Percentiles rank a stretch among this genome's conserved stretches.
These are phyloP conservation scores for Penstemon barbatus DNA, from an alignment of 257 asterid species.

Conservation along the genomic window DNA sequence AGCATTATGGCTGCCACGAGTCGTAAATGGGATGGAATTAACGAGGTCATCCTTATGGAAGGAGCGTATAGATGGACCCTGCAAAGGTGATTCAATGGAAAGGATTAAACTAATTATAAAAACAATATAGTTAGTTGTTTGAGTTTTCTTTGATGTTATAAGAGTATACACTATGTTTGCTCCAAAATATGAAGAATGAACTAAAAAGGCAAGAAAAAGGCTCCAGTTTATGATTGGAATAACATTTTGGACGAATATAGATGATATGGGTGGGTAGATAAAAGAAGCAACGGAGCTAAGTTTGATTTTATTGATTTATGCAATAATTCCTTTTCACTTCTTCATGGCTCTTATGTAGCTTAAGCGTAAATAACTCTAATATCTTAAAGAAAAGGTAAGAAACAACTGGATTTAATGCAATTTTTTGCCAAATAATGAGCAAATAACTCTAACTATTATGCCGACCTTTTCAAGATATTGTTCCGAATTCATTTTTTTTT, in stretches of 20 bases:
- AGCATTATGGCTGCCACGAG: constrained; percentile 56
- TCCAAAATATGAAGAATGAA: not conserved
- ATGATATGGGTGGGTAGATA: too few relatives aligned
- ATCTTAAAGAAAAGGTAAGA: too few relatives aligned
- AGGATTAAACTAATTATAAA: not conserved
- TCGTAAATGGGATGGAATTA: constrained; percentile 27
- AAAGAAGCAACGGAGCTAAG: too few relatives aligned
- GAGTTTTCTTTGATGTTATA: not conserved
- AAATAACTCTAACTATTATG: too few relatives aligned
- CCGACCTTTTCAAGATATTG: not conserved
- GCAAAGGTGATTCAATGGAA: constrained; percentile 31
- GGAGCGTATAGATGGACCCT: constrained; percentile 54
- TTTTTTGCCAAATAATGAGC: too few relatives aligned
- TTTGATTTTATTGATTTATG: too few relatives aligned
- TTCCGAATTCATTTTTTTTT: not conserved
- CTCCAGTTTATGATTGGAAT: not conserved
- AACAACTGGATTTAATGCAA: too few relatives aligned
- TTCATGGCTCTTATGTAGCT: too few relatives aligned
- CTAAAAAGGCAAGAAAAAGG: not conserved
- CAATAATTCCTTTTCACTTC: too few relatives aligned
- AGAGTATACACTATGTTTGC: not conserved
- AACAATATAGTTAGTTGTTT: too few relatives aligned
- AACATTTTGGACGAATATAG: constrained; percentile 4
- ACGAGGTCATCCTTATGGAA: constrained; percentile 32
- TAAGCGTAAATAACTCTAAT: too few relatives aligned